Percentiles rank a stretch among this genome's conserved stretches.
Conservation (phyloP, 2,329 filamentous ascomycete species). For the Aspergillus viridinutans region DNA sequence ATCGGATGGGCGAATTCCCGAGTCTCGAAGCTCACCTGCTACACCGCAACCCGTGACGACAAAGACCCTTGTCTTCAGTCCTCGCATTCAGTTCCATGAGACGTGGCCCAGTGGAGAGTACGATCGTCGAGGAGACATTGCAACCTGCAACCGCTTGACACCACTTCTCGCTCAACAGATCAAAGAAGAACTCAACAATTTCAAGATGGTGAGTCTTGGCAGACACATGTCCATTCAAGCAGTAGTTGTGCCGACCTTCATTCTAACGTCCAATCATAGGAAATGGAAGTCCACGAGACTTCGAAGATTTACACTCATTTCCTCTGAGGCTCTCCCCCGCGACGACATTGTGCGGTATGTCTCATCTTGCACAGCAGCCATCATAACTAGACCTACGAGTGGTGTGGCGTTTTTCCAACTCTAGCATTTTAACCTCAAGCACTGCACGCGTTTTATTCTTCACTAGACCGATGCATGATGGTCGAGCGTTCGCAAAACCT, state of each 20-base stretch:
- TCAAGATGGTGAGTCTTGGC: slow-evolving; percentile 82
- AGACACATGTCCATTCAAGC: neutral
- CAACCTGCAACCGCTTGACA: slow-evolving; percentile 95
- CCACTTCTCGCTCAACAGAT: slow-evolving; percentile 98
- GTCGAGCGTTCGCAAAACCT: slow-evolving; percentile 2
- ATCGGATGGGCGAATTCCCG: slow-evolving; percentile 65
- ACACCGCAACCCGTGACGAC: slow-evolving; percentile 58
- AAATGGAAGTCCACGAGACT: slow-evolving; percentile 99
- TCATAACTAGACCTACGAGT: slow-evolving; percentile 18
- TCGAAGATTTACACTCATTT: slow-evolving; percentile 99
- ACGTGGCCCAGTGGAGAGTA: slow-evolving; percentile 96
- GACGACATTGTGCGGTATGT: slow-evolving; percentile 23
- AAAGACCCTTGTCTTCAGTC: slow-evolving; percentile 71
- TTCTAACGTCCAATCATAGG: slow-evolving; percentile 52
- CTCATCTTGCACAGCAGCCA: slow-evolving; percentile 11
- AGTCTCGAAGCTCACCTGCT: slow-evolving; percentile 74
- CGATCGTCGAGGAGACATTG: slow-evolving; percentile 90
- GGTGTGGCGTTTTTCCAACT: slow-evolving; percentile 15
- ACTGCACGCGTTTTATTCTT: slow-evolving; percentile 11
- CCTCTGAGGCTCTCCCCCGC: slow-evolving; percentile 63
- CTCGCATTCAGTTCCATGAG: slow-evolving; percentile 89
- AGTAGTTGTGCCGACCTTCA: neutral
- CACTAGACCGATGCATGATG: slow-evolving; percentile 18
- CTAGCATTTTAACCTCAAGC: slow-evolving; percentile 20
- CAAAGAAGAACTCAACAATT: slow-evolving; percentile 97